Base-by-base conservation (phyloP, 257 asterid genomes). In the Scutellaria baicalensis region DNA sequence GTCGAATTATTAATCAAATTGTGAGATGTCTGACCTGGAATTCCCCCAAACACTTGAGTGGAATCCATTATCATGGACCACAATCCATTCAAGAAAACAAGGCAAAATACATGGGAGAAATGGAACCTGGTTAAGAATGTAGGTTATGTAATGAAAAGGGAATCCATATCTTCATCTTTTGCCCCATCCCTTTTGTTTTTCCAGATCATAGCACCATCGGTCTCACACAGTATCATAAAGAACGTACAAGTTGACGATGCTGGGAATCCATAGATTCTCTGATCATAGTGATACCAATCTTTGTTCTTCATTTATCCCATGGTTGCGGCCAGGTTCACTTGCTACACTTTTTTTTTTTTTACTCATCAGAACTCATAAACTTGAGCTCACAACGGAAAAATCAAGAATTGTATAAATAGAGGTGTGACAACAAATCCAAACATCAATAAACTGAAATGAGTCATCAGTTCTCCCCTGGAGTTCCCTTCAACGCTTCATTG, bases 401-500 rank as follows among this genome's bases (percentile, higher is more conserved):
- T 14, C 18, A 13, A 6, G 16, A 16, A 27, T 6, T 8, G 11
- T 57, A 69, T 75, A 75, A 47, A 76, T 76, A 64, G 18, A 5
- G 17, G 58, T 39, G 40, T 57, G 31, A 62, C 6, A 11, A 14
- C 23, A 70, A 21, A 57, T 48, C 66, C 58, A 77, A 5, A 33
- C 47, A 52, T 56, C 72, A 55, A 65, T 35, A 13, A 21, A 40
- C 10, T 1, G 7, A 65, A 42, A 47, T 20, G 10, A 43, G 40
- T 38, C 81, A 69, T 86, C 84, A 74, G 83, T 51, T 78, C 75
- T 65, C 61, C 76, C 72, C 82, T 52, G 42, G 83, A 84, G 89
- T 75, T 80, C 79, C 85, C 82, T 75, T 70, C 18, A 79, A 1
- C 79, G 77, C 86, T 85, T 80, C 86, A 83, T 75, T 70, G 80